phyloP scores from a whole-genome alignment of 202 grass and related monocot genomes.

The Setaria viridis region DNA sequence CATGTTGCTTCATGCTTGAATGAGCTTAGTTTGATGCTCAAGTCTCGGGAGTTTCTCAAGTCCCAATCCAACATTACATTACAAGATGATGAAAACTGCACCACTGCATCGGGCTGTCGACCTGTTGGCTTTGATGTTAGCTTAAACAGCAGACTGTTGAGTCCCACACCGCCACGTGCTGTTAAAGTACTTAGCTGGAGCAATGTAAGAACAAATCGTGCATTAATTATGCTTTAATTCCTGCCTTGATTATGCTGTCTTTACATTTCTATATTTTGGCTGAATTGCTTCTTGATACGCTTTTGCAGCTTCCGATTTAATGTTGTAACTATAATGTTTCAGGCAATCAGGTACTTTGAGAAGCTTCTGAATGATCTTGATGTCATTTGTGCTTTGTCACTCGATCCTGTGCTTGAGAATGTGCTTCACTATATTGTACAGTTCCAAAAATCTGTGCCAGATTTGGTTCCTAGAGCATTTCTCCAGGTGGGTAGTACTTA shows the following conservation, averaged over 20 bases:
- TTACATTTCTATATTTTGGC: background rate
- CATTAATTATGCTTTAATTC: constrained; percentile 28
- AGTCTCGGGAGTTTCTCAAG: constrained; percentile 78
- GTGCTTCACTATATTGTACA: constrained; percentile 81
- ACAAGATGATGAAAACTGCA: constrained; percentile 73
- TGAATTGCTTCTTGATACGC: constrained; percentile 36
- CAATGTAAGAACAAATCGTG: constrained; percentile 59
- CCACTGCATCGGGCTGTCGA: constrained; percentile 85
- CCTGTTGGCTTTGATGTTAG: constrained; percentile 96
- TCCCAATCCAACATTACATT: constrained; percentile 50
- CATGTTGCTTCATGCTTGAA: constrained; percentile 85
- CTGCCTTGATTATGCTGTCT: constrained; percentile 1
- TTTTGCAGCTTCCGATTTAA: constrained; percentile 39
- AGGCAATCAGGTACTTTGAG: constrained; percentile 90
- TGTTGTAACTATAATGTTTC: constrained; percentile 40
- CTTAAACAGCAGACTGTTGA: constrained; percentile 81
- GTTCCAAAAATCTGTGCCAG: constrained; percentile 91
- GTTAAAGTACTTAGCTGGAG: constrained; percentile 86
- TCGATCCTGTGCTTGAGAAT: constrained; percentile 73
- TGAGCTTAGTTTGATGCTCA: constrained; percentile 81
- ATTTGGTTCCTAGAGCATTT: constrained; percentile 93
- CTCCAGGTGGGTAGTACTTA: constrained; percentile 67
- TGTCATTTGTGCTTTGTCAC: constrained; percentile 73
- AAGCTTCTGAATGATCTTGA: constrained; percentile 92
- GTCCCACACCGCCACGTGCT: constrained; percentile 85